These are phyloP conservation scores for Neopestalotiopsis clavispora DNA, from an alignment of 2,329 filamentous ascomycete species.

Conservation along the genomic window DNA sequence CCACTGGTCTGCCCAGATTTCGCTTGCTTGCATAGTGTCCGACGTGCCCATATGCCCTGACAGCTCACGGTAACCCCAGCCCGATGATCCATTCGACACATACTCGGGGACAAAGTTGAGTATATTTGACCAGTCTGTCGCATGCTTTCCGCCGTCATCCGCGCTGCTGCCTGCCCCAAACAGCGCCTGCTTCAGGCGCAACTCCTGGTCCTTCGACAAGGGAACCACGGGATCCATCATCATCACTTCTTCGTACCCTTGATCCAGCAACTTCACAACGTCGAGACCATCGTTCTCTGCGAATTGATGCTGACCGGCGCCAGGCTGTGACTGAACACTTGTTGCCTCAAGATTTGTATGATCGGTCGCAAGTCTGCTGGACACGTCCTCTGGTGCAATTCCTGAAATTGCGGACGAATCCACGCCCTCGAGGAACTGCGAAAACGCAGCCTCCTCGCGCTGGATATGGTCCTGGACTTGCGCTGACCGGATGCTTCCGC, in stretches of 20 bases:
- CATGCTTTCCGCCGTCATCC: neutral
- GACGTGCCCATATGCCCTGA: constrained; percentile 43
- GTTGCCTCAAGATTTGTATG: neutral
- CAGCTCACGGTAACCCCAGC: constrained; percentile 25
- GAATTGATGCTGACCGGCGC: neutral
- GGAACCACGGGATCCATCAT: constrained; percentile 22
- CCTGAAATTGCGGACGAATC: constrained; percentile 21
- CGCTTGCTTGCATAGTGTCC: constrained; percentile 43
- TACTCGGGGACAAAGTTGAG: constrained; percentile 58
- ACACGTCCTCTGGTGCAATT: neutral
- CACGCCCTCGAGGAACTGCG: constrained; percentile 39
- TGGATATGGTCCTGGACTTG: constrained; percentile 33
- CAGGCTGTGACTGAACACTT: neutral
- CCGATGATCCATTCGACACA: constrained; percentile 28
- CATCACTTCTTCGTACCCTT: constrained; percentile 26
- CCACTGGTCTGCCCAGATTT: constrained; percentile 60
- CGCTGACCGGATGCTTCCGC: constrained; percentile 32
- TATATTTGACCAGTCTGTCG: constrained; percentile 46
- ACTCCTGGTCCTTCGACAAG: constrained; percentile 26
- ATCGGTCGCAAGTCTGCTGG: neutral
- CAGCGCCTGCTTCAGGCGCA: constrained; percentile 29
- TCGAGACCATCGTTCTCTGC: constrained; percentile 21
- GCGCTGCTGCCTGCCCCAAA: constrained; percentile 23
- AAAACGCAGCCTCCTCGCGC: constrained; percentile 40
- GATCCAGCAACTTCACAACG: constrained; percentile 32